phyloP scores from a whole-genome alignment of 1,139 yeast genomes.

The Hanseniaspora sp. region DNA sequence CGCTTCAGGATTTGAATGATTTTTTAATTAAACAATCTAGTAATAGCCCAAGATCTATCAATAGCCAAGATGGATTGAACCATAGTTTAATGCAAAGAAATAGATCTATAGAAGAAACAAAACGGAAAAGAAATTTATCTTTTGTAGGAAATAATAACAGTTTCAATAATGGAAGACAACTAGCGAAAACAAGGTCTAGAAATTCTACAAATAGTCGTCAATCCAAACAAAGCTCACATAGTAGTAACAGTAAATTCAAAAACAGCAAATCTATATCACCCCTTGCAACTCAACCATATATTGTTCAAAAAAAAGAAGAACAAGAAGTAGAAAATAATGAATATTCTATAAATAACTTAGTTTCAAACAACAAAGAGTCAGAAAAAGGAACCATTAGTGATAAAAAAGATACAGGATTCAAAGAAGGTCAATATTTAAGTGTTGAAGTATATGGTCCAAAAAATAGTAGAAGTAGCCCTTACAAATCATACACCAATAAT shows the following conservation, averaged over 20 bases:
- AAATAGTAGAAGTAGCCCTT: neutral
- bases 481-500: neutral
- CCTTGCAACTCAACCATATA: neutral
- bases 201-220: slow-evolving; percentile 6
- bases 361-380: neutral
- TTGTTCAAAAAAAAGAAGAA: too few relatives aligned
- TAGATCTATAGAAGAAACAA: slow-evolving; percentile 21
- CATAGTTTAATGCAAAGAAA: neutral
- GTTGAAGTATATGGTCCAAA: too few relatives aligned
- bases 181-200: slow-evolving; percentile 11
- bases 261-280: neutral
- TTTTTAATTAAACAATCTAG: slow-evolving; percentile 5
- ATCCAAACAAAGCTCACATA: neutral
- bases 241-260: neutral
- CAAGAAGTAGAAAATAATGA: neutral
- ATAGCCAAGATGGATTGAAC: neutral
- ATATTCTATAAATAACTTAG: neutral
- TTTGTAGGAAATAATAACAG: neutral
- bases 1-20: slow-evolving; percentile 5
- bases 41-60: slow-evolving; percentile 9
- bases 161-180: slow-evolving; percentile 4
- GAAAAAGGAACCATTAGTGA: too few relatives aligned
- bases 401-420: too few relatives aligned
- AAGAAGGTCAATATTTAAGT: too few relatives aligned
- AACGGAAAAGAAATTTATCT: slow-evolving; percentile 14